Percentiles rank a stretch among this genome's conserved stretches.
These are phyloP conservation scores for Blepharisma stoltei DNA, from an alignment of 73 alveolate species.

Conservation along the genomic window DNA sequence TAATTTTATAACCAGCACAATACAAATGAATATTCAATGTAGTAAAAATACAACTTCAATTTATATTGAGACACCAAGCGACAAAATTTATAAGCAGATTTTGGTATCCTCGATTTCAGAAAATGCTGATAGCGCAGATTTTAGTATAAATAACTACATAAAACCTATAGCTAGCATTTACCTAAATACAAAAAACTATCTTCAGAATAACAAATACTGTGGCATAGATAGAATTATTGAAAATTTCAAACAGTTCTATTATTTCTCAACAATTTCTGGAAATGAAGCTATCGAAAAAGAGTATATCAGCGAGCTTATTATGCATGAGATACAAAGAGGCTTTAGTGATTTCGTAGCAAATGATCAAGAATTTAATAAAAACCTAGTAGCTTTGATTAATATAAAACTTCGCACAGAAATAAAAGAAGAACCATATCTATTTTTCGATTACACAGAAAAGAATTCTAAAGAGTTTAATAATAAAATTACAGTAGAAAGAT, in stretches of 20 bases:
- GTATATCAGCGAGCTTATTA: not conserved
- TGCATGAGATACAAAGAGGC: not conserved
- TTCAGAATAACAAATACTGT: not conserved
- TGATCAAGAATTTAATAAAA: not conserved
- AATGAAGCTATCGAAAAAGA: conserved; percentile 4
- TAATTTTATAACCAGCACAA: not conserved
- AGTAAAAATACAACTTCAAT: not conserved
- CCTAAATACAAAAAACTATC: not conserved
- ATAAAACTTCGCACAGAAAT: not conserved
- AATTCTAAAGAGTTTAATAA: too few relatives aligned
- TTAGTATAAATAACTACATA: not conserved
- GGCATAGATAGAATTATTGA: not conserved
- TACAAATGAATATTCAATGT: not conserved
- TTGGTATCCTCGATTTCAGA: not conserved
- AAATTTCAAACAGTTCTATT: not conserved
- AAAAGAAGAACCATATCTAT: too few relatives aligned
- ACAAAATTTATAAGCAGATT: not conserved
- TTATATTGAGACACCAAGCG: not conserved
- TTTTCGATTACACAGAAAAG: too few relatives aligned
- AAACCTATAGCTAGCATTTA: not conserved
- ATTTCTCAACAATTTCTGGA: not conserved
- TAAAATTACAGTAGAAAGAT: too few relatives aligned
- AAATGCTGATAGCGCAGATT: not conserved
- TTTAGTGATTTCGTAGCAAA: not conserved
- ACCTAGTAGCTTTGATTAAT: not conserved